Evolutionary conservation across 2,329 filamentous ascomycete species (phyloP), one percentile per base, ranked within the genome.

Genomic region (Achaetomium macrosporum): DNA sequence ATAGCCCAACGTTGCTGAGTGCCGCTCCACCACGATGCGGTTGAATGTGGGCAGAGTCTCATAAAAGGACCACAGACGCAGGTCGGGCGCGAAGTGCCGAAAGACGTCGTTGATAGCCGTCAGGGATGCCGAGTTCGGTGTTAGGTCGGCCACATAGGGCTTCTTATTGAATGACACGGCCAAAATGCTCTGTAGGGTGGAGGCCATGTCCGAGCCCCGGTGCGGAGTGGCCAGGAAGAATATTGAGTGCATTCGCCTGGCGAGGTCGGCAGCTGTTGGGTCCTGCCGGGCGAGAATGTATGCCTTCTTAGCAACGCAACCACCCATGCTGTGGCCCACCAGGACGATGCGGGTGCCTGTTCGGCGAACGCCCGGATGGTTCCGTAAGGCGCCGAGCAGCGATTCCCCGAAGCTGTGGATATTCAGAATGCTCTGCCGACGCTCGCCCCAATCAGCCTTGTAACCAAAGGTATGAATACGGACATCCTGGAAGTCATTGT

Each of bases 271-370:
- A 17, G 63, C 67, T 8, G 52, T 54, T 10, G 62, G 56, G 42
- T 71, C 66, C 50, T 70, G 61, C 15, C 60, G 61, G 9, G 67
- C 66, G 9, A 69, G 56, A 29, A 72, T 63, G 52, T 67, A 71
- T 30, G 68, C 67, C 61, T 70, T 65, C 53, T 70, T 69, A 5
- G 63, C 62, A 16, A 73, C 66, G 48, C 65, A 62, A 11, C 73
- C 74, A 1, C 75, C 74, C 73, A 77, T 75, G 36, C 68, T 72
- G 55, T 77, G 74, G 2, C 63, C 71, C 12, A 76, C 64, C 15
- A 76, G 63, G 4, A 76, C 66, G 16, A 76, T 69, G 2, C 65
- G 65, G 9, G 64, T 64, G 54, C 62, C 46, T 17, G 53, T 37
- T 33, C 60, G 59, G 39, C 63, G 57, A 20, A 68, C 64, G 11